These are phyloP conservation scores for Pluteus cervinus DNA, from an alignment of 768 basidiomycete genomes.

Conservation along the genomic window DNA sequence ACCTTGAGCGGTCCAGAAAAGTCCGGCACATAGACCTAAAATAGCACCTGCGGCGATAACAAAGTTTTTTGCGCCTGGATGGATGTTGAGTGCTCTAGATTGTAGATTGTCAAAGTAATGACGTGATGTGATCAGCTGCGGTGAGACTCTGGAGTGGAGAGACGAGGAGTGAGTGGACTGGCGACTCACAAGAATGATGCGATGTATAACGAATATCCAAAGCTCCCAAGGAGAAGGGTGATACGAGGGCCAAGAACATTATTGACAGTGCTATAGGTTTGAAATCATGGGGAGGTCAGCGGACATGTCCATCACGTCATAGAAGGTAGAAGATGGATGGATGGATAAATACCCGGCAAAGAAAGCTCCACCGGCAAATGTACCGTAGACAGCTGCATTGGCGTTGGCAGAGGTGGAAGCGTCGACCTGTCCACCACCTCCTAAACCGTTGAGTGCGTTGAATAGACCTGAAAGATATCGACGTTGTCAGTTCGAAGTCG, in stretches of 20 bases:
- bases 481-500: constrained; percentile 1
- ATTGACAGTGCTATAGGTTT: constrained; percentile 38
- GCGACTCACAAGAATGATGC: constrained; percentile 62
- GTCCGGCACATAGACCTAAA: constrained; percentile 64
- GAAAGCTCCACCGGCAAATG: constrained; percentile 38
- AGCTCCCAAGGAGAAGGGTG: constrained; percentile 68
- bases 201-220: constrained; percentile 74
- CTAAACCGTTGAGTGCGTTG: constrained; percentile 75
- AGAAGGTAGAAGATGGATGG: not conserved
- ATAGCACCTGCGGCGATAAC: constrained; percentile 68
- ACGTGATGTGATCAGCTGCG: not conserved
- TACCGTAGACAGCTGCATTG: constrained; percentile 59
- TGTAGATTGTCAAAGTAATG: not conserved
- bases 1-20: constrained; percentile 81
- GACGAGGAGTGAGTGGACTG: not conserved
- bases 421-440: constrained; percentile 73
- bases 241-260: constrained; percentile 74
- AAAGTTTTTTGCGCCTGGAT: constrained; percentile 51
- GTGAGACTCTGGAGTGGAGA: constrained; percentile 2
- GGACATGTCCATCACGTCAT: not conserved
- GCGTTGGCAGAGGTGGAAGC: constrained; percentile 62
- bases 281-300: not conserved
- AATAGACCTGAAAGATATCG: constrained; percentile 52
- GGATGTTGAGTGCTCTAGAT: constrained; percentile 65
- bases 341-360: constrained; percentile 21